Evolutionary conservation across 2,329 filamentous ascomycete genomes (phyloP).

Genomic region (Hymenoscyphus albidus): DNA sequence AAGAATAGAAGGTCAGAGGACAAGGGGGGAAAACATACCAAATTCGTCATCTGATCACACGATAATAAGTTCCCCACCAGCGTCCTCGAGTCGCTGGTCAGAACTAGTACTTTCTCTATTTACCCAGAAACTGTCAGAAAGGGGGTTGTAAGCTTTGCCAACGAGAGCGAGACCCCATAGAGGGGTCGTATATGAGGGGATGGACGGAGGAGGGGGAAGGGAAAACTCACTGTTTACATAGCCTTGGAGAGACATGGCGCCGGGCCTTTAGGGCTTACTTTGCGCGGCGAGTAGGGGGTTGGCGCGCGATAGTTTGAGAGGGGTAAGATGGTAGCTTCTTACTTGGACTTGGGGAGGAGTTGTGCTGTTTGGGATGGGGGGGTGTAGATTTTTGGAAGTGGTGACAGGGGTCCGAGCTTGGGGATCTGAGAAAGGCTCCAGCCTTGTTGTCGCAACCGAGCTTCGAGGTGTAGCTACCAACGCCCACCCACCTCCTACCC

Average conservation of each 20-base stretch:
- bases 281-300: not conserved
- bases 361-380: not conserved
- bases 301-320: not conserved
- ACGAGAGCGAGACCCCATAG: constrained; percentile 1
- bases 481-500: not conserved
- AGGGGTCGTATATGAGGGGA: not conserved
- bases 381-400: constrained; percentile 7
- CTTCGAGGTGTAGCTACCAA: not conserved
- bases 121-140: constrained; percentile 34
- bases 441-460: constrained; percentile 17
- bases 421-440: constrained; percentile 17
- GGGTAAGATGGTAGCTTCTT: not conserved
- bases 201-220: constrained; percentile 1
- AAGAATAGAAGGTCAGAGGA: not conserved
- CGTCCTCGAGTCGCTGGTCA: constrained; percentile 89
- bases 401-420: constrained; percentile 9
- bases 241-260: constrained; percentile 47
- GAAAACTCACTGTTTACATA: constrained; percentile 50
- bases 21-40: constrained; percentile 47
- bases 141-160: constrained; percentile 32
- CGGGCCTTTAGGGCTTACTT: constrained; percentile 5
- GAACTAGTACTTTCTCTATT: constrained; percentile 83
- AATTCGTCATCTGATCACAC: constrained; percentile 87
- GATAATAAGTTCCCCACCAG: constrained; percentile 77
- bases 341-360: not conserved